phyloP scores from a whole-genome alignment of 148 eudicot species.

The Oxyria digyna region DNA sequence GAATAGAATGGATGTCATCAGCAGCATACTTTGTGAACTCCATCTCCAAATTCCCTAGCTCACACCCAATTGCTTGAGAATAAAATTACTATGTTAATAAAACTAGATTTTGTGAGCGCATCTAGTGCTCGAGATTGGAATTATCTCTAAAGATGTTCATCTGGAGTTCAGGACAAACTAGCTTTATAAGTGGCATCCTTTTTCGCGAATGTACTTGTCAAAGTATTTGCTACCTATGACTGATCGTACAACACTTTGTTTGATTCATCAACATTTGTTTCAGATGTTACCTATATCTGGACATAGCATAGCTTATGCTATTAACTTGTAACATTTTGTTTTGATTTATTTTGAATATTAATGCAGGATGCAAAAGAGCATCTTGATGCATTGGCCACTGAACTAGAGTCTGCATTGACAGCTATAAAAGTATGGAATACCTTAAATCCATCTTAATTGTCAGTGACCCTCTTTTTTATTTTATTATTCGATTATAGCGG shows the following conservation, averaged over 20 bases:
- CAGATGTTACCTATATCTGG: not conserved
- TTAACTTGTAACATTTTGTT: not conserved
- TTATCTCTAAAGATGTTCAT: too few relatives aligned
- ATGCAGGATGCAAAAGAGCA: slow-evolving; percentile 95
- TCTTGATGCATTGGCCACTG: slow-evolving; percentile 87
- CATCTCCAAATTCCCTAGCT: not conserved
- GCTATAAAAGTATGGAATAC: slow-evolving; percentile 63
- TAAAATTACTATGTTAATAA: too few relatives aligned
- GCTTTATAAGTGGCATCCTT: not conserved
- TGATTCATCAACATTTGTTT: not conserved
- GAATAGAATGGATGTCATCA: not conserved
- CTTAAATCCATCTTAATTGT: not conserved
- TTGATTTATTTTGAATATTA: slow-evolving; percentile 1
- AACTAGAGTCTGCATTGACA: slow-evolving; percentile 73
- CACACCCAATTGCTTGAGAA: not conserved
- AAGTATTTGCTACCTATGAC: not conserved
- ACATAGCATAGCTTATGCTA: not conserved
- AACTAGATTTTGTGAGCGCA: not conserved
- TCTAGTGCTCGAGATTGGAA: not conserved
- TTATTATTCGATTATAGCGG: not conserved
- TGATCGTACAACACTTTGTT: not conserved
- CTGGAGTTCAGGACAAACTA: not conserved
- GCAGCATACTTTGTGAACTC: not conserved
- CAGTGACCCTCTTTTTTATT: not conserved
- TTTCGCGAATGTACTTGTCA: not conserved